Evolutionary conservation across 805 yeast species (phyloP).

Genomic region (Metschnikowia chrysomelidarum): DNA sequence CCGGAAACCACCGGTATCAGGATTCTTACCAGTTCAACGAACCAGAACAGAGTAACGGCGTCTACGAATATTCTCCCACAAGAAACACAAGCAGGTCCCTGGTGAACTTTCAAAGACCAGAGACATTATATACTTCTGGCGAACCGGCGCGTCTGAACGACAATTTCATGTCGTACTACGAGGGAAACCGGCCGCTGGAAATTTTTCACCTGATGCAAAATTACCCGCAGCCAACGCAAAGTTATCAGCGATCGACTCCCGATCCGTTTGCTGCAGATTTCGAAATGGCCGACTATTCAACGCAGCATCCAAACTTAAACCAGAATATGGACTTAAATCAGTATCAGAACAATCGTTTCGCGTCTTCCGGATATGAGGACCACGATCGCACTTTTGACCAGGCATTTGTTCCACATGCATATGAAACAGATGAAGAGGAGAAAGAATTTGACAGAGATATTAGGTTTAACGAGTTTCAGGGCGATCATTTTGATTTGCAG

Average conservation of each 20-base stretch:
- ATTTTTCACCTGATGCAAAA: constrained; percentile 14
- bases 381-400: constrained; percentile 25
- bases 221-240: constrained; percentile 10
- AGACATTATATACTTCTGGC: constrained; percentile 7
- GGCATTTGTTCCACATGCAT: constrained; percentile 44
- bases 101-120: constrained; percentile 18
- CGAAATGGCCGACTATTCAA: constrained; percentile 22
- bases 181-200: constrained; percentile 15
- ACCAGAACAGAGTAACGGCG: constrained; percentile 13
- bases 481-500: constrained; percentile 42
- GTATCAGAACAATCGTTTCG: constrained; percentile 3
- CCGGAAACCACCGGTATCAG: constrained; percentile 6
- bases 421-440: constrained; percentile 40
- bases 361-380: constrained; percentile 9
- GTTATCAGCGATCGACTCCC: constrained; percentile 17
- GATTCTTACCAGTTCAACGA: constrained; percentile 5
- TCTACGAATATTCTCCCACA: constrained; percentile 14
- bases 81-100: constrained; percentile 14
- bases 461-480: constrained; percentile 38
- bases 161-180: constrained; percentile 17
- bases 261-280: constrained; percentile 29
- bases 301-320: constrained; percentile 5
- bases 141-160: constrained; percentile 8
- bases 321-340: no score
- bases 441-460: constrained; percentile 41